These are phyloP conservation scores for Neonectria neomacrospora DNA, from an alignment of 2,329 filamentous ascomycete species.

Conservation along the genomic window DNA sequence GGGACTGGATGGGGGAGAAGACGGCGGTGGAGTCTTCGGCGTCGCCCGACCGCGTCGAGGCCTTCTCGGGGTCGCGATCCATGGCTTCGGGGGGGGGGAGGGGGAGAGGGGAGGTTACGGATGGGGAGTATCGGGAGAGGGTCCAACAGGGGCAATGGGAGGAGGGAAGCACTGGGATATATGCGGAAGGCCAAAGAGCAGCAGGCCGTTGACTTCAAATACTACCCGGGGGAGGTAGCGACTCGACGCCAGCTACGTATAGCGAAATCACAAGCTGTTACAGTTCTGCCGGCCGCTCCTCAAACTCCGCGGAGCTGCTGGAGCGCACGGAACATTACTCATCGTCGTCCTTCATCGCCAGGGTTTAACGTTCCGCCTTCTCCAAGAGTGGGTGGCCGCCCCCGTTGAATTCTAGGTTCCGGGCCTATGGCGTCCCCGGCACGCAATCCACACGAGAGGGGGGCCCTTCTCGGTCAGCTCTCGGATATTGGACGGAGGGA, in stretches of 20 bases:
- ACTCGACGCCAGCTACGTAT: neutral
- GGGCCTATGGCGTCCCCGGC: constrained; percentile 4
- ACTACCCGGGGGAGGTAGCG: neutral
- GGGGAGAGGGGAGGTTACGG: no score
- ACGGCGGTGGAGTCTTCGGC: constrained; percentile 23
- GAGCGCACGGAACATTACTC: constrained; percentile 20
- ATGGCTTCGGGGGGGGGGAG: constrained; percentile 16
- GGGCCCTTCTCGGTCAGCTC: constrained; percentile 4
- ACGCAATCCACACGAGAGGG: neutral
- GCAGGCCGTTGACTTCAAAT: constrained; percentile 20
- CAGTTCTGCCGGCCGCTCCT: neutral
- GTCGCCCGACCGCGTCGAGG: constrained; percentile 27
- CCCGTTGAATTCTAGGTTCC: neutral
- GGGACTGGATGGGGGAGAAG: constrained; percentile 32
- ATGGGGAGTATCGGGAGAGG: neutral
- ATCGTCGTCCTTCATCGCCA: neutral
- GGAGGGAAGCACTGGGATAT: neutral
- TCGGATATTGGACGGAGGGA: constrained; percentile 22
- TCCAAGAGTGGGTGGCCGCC: neutral
- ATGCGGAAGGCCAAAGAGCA: neutral
- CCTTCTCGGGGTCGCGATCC: constrained; percentile 43
- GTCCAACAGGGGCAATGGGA: neutral
- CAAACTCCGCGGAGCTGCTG: constrained; percentile 19
- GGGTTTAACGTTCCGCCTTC: constrained; percentile 1
- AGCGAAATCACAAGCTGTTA: no score